Conservation (phyloP, 495 filamentous ascomycete species). For the Penicillium canariense region DNA sequence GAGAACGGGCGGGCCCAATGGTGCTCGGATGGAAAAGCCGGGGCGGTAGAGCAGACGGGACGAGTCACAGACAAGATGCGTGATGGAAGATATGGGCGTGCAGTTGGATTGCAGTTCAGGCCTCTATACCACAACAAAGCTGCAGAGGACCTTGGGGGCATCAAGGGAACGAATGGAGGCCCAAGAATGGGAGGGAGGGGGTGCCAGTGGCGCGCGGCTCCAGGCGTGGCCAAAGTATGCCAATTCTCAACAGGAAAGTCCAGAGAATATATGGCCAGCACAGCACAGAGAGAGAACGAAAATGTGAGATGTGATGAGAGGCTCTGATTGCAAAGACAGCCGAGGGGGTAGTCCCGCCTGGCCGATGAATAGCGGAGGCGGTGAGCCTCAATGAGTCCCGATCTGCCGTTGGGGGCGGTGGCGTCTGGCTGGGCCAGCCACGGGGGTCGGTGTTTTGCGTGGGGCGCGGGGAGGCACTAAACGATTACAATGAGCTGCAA, state of each 20-base stretch:
- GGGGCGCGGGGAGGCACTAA: too few species aligned
- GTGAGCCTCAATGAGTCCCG: neutral
- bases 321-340: constrained; percentile 3
- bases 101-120: constrained; percentile 26
- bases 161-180: constrained; percentile 23
- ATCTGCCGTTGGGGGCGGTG: too few species aligned
- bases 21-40: constrained; percentile 19
- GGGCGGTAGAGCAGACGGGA: constrained; percentile 12
- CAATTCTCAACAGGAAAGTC: neutral
- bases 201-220: constrained; percentile 16
- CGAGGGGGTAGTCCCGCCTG: too few species aligned
- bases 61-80: constrained; percentile 18
- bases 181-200: neutral
- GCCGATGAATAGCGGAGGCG: neutral
- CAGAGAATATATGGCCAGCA: neutral
- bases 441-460: too few species aligned
- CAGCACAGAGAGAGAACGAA: neutral
- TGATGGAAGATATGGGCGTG: constrained; percentile 19
- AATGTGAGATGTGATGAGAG: constrained; percentile 10
- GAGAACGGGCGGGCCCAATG: constrained; percentile 23
- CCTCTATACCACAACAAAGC: constrained; percentile 35
- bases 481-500: too few species aligned
- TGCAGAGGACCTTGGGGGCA: constrained; percentile 47
- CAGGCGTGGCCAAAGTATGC: neutral
- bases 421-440: too few species aligned